These are phyloP conservation scores for Penicillium samsonianum DNA, from an alignment of 495 filamentous ascomycete genomes.

Conservation along the genomic window DNA sequence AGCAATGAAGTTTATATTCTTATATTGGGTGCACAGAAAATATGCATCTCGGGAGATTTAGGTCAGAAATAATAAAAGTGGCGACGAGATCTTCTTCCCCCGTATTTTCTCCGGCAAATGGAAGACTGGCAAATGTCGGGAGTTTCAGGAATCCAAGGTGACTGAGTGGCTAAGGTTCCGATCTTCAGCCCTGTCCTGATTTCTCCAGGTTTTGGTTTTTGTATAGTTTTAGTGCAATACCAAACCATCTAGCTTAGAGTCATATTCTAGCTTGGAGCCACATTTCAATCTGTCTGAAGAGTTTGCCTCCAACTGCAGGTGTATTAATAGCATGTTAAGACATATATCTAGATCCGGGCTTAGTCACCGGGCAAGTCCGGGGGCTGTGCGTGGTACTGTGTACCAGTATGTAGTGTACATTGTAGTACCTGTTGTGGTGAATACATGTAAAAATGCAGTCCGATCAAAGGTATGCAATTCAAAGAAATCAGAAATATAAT, in stretches of 20 bases:
- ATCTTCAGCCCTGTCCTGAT: conserved; percentile 37
- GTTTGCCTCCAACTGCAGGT: neutral
- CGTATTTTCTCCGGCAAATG: conserved; percentile 33
- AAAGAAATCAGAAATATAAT: neutral
- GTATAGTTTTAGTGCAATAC: conserved; percentile 5
- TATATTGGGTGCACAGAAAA: neutral
- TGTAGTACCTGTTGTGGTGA: neutral
- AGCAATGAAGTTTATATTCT: neutral
- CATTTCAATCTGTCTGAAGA: conserved; percentile 2
- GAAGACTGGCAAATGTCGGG: conserved; percentile 33
- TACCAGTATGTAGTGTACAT: conserved; percentile 1
- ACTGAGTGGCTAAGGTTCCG: conserved; percentile 30
- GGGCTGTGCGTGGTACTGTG: conserved; percentile 10
- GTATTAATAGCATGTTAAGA: conserved; percentile 14
- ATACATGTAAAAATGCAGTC: neutral
- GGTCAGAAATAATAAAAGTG: conserved; percentile 23
- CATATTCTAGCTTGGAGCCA: neutral
- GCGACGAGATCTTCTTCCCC: conserved; percentile 23
- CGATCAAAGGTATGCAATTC: neutral
- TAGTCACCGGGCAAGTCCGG: conserved; percentile 14
- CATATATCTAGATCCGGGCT: conserved; percentile 12
- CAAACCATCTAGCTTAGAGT: conserved; percentile 1
- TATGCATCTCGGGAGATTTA: conserved; percentile 6
- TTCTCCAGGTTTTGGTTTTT: conserved; percentile 16
- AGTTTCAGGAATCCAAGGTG: conserved; percentile 37